Evolutionary conservation across 345 rosid genomes (phyloP).

Genomic region (Jatropha curcas): DNA sequence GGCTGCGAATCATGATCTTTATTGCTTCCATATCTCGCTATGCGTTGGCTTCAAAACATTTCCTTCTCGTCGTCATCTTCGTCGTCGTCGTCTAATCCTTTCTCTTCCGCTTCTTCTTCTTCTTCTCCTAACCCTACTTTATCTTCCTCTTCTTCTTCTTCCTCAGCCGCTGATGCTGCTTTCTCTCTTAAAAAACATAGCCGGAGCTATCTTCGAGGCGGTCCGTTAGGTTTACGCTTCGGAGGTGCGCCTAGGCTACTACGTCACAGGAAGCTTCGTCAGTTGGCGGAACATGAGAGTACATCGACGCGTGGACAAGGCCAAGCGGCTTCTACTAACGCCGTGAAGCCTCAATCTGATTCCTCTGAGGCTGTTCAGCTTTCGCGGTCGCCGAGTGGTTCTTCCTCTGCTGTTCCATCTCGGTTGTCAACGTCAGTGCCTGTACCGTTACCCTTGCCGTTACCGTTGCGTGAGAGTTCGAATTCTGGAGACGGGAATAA

Average conservation of each 20-base stretch:
- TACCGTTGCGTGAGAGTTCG: slow-evolving; percentile 47
- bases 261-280: slow-evolving; percentile 60
- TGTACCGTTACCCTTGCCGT: slow-evolving; percentile 56
- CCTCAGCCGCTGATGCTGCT: background rate
- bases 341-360: slow-evolving; percentile 16
- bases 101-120: slow-evolving; percentile 26
- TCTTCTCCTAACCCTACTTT: slow-evolving; percentile 4
- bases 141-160: slow-evolving; percentile 18
- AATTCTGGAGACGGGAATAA: slow-evolving; percentile 33
- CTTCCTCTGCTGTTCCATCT: slow-evolving; percentile 13
- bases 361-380: slow-evolving; percentile 18
- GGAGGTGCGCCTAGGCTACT: slow-evolving; percentile 42
- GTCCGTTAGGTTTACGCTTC: slow-evolving; percentile 10
- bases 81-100: slow-evolving; percentile 13
- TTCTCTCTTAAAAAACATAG: background rate
- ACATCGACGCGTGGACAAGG: background rate
- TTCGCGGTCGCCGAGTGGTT: slow-evolving; percentile 33
- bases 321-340: slow-evolving; percentile 5
- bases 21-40: slow-evolving; percentile 29
- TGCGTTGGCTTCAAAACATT: slow-evolving; percentile 79
- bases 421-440: slow-evolving; percentile 32
- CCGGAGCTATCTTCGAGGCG: background rate
- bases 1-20: slow-evolving; percentile 1
- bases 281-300: slow-evolving; percentile 53
- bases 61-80: slow-evolving; percentile 41